Conservation (phyloP, 495 filamentous ascomycete species). For the Cetradonia linearis region DNA sequence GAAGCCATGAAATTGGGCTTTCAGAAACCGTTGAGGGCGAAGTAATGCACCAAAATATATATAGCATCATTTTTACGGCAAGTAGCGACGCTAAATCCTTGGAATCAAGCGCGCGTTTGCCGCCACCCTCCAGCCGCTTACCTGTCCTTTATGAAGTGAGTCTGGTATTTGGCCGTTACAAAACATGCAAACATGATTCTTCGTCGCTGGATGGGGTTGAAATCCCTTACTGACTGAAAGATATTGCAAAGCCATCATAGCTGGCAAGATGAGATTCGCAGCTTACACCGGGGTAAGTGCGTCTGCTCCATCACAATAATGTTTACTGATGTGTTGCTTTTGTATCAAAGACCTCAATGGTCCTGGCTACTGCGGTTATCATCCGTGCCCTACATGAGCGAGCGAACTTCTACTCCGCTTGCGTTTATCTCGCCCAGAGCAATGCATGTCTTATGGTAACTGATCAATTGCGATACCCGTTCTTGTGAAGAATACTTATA, state of each 20-base stretch:
- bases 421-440: slow-evolving; percentile 90
- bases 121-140: slow-evolving; percentile 1
- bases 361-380: slow-evolving; percentile 71
- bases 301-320: neutral
- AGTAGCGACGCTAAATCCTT: neutral
- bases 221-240: neutral
- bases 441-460: slow-evolving; percentile 86
- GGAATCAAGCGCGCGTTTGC: neutral
- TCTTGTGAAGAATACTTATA: neutral
- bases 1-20: neutral
- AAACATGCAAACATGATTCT: neutral
- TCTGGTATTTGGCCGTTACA: slow-evolving; percentile 1
- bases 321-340: neutral
- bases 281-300: slow-evolving; percentile 42
- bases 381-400: slow-evolving; percentile 87
- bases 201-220: slow-evolving; percentile 2
- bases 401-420: slow-evolving; percentile 94
- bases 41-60: neutral
- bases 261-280: slow-evolving; percentile 40
- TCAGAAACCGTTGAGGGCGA: neutral
- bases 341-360: slow-evolving; percentile 51
- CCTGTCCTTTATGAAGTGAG: slow-evolving; percentile 2
- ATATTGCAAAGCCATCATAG: neutral
- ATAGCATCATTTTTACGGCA: neutral
- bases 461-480: neutral